These are phyloP conservation scores for Puccinellia tenuiflora DNA, from an alignment of 176 grass and related monocot genomes.

Conservation along the genomic window DNA sequence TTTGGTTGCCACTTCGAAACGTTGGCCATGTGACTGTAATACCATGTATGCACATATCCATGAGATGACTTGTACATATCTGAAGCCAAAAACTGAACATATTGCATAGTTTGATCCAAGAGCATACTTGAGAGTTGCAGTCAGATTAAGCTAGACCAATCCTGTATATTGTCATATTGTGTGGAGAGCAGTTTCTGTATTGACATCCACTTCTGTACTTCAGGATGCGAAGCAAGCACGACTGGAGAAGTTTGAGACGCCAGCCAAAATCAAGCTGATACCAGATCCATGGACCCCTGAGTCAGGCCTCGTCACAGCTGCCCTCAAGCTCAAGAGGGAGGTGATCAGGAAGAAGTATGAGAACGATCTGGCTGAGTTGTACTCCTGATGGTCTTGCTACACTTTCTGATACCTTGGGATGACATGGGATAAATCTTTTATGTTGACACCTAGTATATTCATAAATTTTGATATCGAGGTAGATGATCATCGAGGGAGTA, in stretches of 20 bases:
- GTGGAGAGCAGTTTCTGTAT: background rate
- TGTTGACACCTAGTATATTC: background rate
- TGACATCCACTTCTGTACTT: constrained; percentile 6
- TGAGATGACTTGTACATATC: background rate
- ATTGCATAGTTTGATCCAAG: background rate
- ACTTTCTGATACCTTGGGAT: background rate
- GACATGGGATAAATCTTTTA: background rate
- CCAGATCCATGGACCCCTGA: constrained; percentile 56
- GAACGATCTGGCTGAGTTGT: constrained; percentile 53
- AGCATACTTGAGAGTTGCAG: constrained; percentile 2
- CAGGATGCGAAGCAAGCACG: constrained; percentile 67
- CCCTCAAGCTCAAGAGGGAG: constrained; percentile 65
- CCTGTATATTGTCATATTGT: background rate
- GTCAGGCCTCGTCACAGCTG: constrained; percentile 51
- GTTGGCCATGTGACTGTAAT: background rate
- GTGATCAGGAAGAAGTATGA: constrained; percentile 53
- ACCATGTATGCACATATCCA: background rate
- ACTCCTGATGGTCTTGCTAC: constrained; percentile 36
- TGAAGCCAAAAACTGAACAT: background rate
- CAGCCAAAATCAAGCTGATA: constrained; percentile 41
- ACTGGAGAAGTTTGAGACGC: constrained; percentile 82
- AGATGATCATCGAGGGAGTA: background rate
- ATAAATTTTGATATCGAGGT: background rate
- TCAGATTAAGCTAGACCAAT: background rate
- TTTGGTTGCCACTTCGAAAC: background rate